Percentiles rank a stretch among this genome's conserved stretches.
These are phyloP conservation scores for Ascochyta lentis DNA, from an alignment of 2,329 filamentous ascomycete species.

Conservation along the genomic window DNA sequence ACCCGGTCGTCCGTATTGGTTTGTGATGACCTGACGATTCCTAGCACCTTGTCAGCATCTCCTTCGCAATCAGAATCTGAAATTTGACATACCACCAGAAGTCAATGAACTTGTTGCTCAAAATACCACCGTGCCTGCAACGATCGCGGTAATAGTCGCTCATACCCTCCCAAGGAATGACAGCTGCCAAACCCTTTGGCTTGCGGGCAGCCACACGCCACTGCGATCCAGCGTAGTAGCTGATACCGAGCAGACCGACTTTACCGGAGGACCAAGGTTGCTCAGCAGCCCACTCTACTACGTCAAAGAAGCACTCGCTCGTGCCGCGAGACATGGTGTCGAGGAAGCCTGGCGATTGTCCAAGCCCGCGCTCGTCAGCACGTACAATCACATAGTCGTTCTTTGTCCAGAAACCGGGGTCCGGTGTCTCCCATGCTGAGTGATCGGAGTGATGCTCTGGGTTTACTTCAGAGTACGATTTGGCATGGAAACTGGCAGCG, in stretches of 20 bases:
- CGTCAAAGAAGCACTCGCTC: constrained; percentile 59
- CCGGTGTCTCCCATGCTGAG: constrained; percentile 55
- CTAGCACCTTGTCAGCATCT: constrained; percentile 51
- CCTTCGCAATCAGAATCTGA: not conserved
- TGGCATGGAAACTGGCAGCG: constrained; percentile 54
- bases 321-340: constrained; percentile 62
- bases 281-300: constrained; percentile 60
- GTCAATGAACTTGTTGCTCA: constrained; percentile 47
- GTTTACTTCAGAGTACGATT: constrained; percentile 54
- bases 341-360: constrained; percentile 60
- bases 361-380: constrained; percentile 60
- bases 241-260: constrained; percentile 59
- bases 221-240: constrained; percentile 61
- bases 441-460: constrained; percentile 48
- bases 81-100: constrained; percentile 62
- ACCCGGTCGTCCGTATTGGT: constrained; percentile 69
- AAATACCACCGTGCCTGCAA: constrained; percentile 50
- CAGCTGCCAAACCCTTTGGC: constrained; percentile 59
- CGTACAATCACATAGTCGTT: constrained; percentile 49
- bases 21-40: constrained; percentile 69
- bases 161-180: constrained; percentile 65
- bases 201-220: constrained; percentile 61
- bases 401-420: constrained; percentile 50
- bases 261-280: constrained; percentile 60
- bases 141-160: constrained; percentile 60